Base-by-base conservation (phyloP, 495 filamentous ascomycete species). In the Pseudevernia furfuracea region DNA sequence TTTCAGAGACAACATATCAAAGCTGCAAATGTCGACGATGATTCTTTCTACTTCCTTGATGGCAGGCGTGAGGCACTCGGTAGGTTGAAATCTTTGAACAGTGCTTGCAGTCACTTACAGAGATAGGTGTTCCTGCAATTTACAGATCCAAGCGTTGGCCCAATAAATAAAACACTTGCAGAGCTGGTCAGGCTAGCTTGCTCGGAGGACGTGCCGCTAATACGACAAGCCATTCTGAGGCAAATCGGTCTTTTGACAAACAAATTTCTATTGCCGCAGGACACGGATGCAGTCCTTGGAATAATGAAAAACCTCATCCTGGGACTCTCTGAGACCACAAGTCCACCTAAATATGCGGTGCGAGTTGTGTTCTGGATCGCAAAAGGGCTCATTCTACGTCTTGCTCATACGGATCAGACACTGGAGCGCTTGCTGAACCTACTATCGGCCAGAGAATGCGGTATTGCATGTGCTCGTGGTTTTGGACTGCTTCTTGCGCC, bases 231-330 rank as follows among this genome's bases (percentile, higher is more conserved):
- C 11, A 75, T 84, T 59, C 77, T 88, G n/a, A 78, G 81, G 36
- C 83, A 88, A 59, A 71, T 89, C 32, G 81, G 82, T 30, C 73
- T 89, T n/a, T 66, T 89, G 23, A 75, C 81, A 39, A 89, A 90
- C 71, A 89, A 90, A 74, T 88, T 81, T 73, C 69, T 84, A 23
- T 72, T 80, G n/a, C 78, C 81, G 48, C 63, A 78, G 14, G 75
- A 79, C 11, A 66, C 85, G 9, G 43, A 58, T 10, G 66, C 71
- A 23, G 76, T 74, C 17, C 70, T 75, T 11, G 65, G 68, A 3
- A 70, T 82, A 11, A 68, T 84, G 43, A 52, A 60, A 10, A 58
- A 62, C 28, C 68, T 66, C 23, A 23, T 64, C 0, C 67, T 71
- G 1, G 59, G 60, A 4, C 67, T 74, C 41, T 58, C 43, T 48